Base-by-base conservation (phyloP, 225 moss, liverwort and hornwort genomes). In the Climacium dendroides region DNA sequence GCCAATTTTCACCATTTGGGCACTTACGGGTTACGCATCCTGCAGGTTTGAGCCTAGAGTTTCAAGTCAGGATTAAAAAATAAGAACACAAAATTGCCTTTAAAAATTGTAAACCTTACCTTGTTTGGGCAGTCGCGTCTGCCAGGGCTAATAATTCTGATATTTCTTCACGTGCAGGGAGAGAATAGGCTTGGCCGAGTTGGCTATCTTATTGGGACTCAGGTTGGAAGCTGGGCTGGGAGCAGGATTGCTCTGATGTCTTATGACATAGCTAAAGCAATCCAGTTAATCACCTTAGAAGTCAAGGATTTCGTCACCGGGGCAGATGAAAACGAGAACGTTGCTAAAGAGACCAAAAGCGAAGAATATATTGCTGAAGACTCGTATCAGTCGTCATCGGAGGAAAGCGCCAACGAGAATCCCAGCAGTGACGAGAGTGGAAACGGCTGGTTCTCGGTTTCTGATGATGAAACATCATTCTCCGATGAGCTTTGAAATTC, bases 191-290 rank as follows among this genome's bases (percentile, higher is more conserved):
- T 92, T 75, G 88, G 93, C 37, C 94, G 95, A 72, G 83, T 95
- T 72, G 96, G 97, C 22, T 97, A 92, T 90, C 94, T 97, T 25
- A 70, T 96, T 52, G 98, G 97, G 62, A 94, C 94, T 62, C 95
- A 95, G 54, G 61, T 95, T 54, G 95, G 96, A 50, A 96, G 97
- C 90, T 97, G 96, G 97, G 93, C 94, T 50, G 98, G 98, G 86
- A 97, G 96, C 81, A 93, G 93, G 92, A 81, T 96, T 77, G 95
- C 95, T 35, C 93, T 97, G 47, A 95, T 98, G 97, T 87, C 89
- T 11, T 96, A 96, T 87, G 98, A 97, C 87, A 92, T 98, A 54
- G 92, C 87, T 84, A 97, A 93, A 90, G 96, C 94, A 83, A 89
- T 91, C 55, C 93, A 94, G 65, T 89, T 97, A 90, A 86, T 97